A percentile compares a stretch with the other conserved stretches of the same genome.
These are phyloP conservation scores for Boletus tylopilopsis DNA, from an alignment of 768 basidiomycete genomes.

Conservation along the genomic window DNA sequence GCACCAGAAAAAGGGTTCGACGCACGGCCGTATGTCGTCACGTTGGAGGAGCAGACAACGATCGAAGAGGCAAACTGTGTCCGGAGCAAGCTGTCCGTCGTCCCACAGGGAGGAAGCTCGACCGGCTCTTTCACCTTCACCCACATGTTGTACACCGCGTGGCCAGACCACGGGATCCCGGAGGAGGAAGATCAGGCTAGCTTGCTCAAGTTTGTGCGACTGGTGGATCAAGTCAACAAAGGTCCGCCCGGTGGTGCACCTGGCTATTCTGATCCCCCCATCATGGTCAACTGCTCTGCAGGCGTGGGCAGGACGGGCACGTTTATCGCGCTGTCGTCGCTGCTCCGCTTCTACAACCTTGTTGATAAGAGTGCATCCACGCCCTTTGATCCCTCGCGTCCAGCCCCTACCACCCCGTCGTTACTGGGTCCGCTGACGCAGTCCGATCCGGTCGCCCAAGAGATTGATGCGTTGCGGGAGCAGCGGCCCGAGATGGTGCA, in stretches of 20 bases:
- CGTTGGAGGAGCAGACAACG: slow-evolving; percentile 42
- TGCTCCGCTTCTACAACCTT: slow-evolving; percentile 61
- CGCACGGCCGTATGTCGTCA: slow-evolving; percentile 51
- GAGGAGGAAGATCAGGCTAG: slow-evolving; percentile 52
- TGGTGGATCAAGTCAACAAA: slow-evolving; percentile 64
- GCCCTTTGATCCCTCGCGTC: slow-evolving; percentile 23
- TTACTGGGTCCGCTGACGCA: slow-evolving; percentile 57
- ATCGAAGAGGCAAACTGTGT: slow-evolving; percentile 59
- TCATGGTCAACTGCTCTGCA: slow-evolving; percentile 82
- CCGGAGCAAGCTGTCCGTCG: slow-evolving; percentile 56
- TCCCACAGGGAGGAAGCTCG: slow-evolving; percentile 31
- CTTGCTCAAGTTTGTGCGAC: slow-evolving; percentile 55
- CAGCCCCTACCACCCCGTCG: slow-evolving; percentile 37
- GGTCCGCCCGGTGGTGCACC: slow-evolving; percentile 28
- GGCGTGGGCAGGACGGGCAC: slow-evolving; percentile 86
- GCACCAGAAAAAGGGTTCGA: slow-evolving; percentile 42
- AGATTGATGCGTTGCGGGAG: slow-evolving; percentile 76
- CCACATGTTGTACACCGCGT: slow-evolving; percentile 70
- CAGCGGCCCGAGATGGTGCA: slow-evolving; percentile 84
- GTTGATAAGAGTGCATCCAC: slow-evolving; percentile 29
- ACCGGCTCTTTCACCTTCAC: slow-evolving; percentile 49
- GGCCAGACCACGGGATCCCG: slow-evolving; percentile 89
- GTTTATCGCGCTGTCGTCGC: slow-evolving; percentile 76
- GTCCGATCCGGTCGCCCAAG: slow-evolving; percentile 56
- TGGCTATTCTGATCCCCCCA: slow-evolving; percentile 62